Conservation (phyloP, 1,284 basidiomycete species). For the Microbotryum violaceum region DNA sequence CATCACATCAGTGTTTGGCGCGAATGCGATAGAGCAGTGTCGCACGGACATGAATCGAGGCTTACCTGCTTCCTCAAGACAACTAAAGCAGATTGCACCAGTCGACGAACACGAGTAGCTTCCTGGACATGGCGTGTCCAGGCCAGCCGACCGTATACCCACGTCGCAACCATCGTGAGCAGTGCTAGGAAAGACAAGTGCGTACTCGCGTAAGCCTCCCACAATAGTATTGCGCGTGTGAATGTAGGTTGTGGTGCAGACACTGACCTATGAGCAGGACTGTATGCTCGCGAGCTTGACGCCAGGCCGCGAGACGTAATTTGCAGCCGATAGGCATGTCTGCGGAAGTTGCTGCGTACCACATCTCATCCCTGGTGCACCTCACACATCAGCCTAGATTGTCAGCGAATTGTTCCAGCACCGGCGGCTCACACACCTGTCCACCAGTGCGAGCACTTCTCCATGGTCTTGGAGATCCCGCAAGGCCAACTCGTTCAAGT, state of each 20-base stretch:
- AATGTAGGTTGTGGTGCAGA: too few relatives aligned
- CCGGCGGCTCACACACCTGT: slow-evolving; percentile 51
- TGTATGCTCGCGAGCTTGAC: slow-evolving; percentile 47
- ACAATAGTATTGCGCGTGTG: too few relatives aligned
- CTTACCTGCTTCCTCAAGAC: slow-evolving; percentile 25
- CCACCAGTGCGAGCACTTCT: slow-evolving; percentile 64
- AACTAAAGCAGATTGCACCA: too few relatives aligned
- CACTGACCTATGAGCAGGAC: too few relatives aligned
- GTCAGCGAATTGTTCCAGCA: too few relatives aligned
- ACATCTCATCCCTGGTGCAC: slow-evolving; percentile 56
- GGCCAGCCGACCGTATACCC: too few relatives aligned
- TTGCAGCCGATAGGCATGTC: slow-evolving; percentile 64
- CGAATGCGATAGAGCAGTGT: background rate
- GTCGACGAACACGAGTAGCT: too few relatives aligned
- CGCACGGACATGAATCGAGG: background rate
- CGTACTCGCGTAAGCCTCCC: too few relatives aligned
- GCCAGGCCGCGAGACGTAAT: slow-evolving; percentile 58
- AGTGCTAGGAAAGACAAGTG: too few relatives aligned
- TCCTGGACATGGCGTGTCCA: too few relatives aligned
- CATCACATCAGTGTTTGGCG: background rate
- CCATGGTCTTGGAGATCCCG: slow-evolving; percentile 72
- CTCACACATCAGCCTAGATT: background rate
- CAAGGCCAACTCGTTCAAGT: slow-evolving; percentile 53
- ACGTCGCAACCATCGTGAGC: too few relatives aligned
- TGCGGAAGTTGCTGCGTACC: slow-evolving; percentile 66